A percentile compares a stretch with the other conserved stretches of the same genome.
These are phyloP conservation scores for Backusella tarrabulga DNA, from an alignment of 192 early-diverging fungal species.

Conservation along the genomic window DNA sequence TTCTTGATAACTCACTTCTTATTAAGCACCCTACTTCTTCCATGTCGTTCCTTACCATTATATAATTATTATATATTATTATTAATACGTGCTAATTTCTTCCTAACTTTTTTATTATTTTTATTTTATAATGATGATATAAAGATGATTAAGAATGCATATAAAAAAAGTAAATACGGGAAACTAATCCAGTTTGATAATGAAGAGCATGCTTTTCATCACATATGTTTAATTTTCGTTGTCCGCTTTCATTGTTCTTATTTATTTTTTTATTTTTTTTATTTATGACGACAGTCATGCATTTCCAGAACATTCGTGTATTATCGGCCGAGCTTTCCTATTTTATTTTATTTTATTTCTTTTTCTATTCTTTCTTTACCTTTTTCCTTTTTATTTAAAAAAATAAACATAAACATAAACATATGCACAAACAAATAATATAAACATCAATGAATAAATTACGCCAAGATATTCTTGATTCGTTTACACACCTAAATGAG, in stretches of 20 bases:
- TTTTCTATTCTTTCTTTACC: neutral
- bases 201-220: neutral
- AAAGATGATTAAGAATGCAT: neutral
- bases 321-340: neutral
- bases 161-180: neutral
- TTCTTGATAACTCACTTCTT: neutral
- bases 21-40: neutral
- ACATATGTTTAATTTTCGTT: neutral
- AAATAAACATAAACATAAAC: neutral
- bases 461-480: neutral
- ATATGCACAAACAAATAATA: neutral
- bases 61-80: neutral
- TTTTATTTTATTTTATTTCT: neutral
- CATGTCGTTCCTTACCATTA: neutral
- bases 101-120: neutral
- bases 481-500: neutral
- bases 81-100: neutral
- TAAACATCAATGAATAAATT: neutral
- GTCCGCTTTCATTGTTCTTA: constrained; percentile 1
- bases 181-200: neutral
- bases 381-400: neutral
- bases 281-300: neutral
- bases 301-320: neutral
- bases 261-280: no score
- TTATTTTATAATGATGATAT: neutral